Evolutionary conservation across 108 stramenopile genomes (phyloP), one percentile per base, ranked within the genome.

Genomic region (Aurantiochytrium sp.): DNA sequence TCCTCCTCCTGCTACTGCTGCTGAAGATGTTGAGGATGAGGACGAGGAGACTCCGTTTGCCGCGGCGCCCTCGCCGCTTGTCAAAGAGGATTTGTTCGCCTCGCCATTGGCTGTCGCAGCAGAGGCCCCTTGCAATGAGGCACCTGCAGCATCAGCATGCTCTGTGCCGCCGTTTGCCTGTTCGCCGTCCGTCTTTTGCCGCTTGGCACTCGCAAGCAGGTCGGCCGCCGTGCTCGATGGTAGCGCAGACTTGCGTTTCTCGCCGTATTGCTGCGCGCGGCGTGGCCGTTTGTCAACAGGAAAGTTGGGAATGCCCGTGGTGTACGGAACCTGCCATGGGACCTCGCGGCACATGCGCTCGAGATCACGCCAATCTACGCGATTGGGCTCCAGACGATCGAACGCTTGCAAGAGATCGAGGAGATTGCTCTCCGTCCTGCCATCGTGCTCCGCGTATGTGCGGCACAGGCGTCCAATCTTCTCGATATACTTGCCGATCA

Each of bases 361-460:
- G 23, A 83, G 76, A 2, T 83, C 76, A 8, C 76, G 19, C 76
- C 76, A 83, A 23, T 83, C 76, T 0, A 83, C 76, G 6, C 76
- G 45, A 18, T 83, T 83, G 4, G 76, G 76, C 76, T 83, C 76
- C 6, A 83, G 51, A 6, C 76, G 45, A 12, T 83, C 76, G 23
- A 83, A 83, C 19, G 76, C 45, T 23, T 83, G 76, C 49, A 83
- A 53, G n/a, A 83, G 51, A 23, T 83, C 76, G 43, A 83, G n/a
- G 3, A 83, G 23, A 45, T 83, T 83, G 4, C 76, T 83, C 76
- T 83, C 76, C 10, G 76, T 83, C 14, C 76, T 10, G n/a, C 76
- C 51, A 35, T 83, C 76, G 76, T 83, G 76, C 76, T 83, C 76
- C 23, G 76, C 76, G 76, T 83, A 83, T 16, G 49, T 83, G 76